Base-by-base conservation (phyloP, 192 early-diverging fungal species). In the Coemansia sp. region DNA sequence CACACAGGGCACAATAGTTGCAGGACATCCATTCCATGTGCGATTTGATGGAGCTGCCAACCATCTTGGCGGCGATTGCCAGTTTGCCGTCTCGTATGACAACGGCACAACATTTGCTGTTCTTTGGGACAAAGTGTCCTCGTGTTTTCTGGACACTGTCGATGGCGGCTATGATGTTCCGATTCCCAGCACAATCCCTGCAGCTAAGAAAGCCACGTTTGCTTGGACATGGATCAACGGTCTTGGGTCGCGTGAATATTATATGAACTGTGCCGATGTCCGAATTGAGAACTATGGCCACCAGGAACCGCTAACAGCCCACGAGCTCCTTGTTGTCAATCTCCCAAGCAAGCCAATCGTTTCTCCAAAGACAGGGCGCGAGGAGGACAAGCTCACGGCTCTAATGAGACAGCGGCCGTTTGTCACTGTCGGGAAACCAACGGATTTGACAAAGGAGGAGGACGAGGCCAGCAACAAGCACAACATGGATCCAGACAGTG, bases 11-110 rank as follows among this genome's bases (percentile, higher is more conserved):
- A 79, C 77, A 5, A 66, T 81, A 73, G 61, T 77, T 20, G 86
- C 86, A 22, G 87, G 86, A 5, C 70, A 82, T 7, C 70, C 78
- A 14, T 76, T 88, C 67, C 64, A 64, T 42, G 81, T 87, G 58
- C 56, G 68, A 22, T 86, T 87, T 60, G 79, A 85, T 20, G 77
- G 84, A 16, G 74, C 84, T 1, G 85, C 86, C 8, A 79, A 53
- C 32, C 87, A 88, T 51, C 83, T 84, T 14, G 88, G 88, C 20
- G 90, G 90, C 51, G 88, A 92, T 67, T 92, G 90, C 60, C 86
- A 90, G 61, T 88, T 88, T 68, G 83, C 88, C 1, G 71, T 89
- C 10, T 88, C 88, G 0, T 88, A 85, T 61, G 86, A 90, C 67
- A 72, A 75, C 58, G 89, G 84, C 65, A 82, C 83, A 40, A 85